Percentiles rank a stretch among this genome's conserved stretches.
Evolutionary conservation across 768 basidiomycete genomes (phyloP).

Genomic region (Termitomyces sp.): DNA sequence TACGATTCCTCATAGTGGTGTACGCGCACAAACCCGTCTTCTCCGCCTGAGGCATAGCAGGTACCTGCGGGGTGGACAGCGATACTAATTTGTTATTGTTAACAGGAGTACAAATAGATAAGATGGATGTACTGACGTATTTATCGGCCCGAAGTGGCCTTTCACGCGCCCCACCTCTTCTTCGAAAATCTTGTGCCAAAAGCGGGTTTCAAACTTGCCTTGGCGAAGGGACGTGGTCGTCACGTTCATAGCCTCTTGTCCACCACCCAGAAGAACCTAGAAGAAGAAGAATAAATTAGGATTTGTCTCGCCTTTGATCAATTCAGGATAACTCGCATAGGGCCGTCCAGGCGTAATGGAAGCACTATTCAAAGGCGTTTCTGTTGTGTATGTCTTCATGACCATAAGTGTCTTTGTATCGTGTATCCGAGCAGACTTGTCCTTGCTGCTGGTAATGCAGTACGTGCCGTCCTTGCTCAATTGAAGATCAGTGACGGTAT

Average conservation of each 20-base stretch:
- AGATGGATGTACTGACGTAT: slow-evolving; percentile 62
- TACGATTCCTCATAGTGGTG: slow-evolving; percentile 95
- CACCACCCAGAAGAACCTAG: slow-evolving; percentile 89
- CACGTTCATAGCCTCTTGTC: slow-evolving; percentile 96
- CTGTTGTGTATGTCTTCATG: slow-evolving; percentile 90
- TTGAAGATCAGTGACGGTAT: slow-evolving; percentile 89
- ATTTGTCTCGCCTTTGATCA: neutral
- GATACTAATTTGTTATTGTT: slow-evolving; percentile 47
- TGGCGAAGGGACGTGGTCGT: slow-evolving; percentile 92
- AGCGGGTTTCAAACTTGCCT: slow-evolving; percentile 96
- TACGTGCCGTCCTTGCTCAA: slow-evolving; percentile 86
- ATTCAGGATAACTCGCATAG: slow-evolving; percentile 48
- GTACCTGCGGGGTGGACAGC: slow-evolving; percentile 89
- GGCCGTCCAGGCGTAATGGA: slow-evolving; percentile 79
- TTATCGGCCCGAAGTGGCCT: slow-evolving; percentile 95
- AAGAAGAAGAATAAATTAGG: neutral
- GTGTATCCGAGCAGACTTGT: slow-evolving; percentile 92
- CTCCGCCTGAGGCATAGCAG: slow-evolving; percentile 89
- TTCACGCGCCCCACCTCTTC: slow-evolving; percentile 97
- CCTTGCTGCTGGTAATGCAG: slow-evolving; percentile 94
- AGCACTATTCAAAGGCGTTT: slow-evolving; percentile 94
- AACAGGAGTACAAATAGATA: neutral
- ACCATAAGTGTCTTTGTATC: slow-evolving; percentile 85
- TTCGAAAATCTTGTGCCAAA: slow-evolving; percentile 97
- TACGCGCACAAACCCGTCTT: slow-evolving; percentile 91